Conservation (phyloP, 1,284 basidiomycete genomes). For the Irpex lacteus region DNA sequence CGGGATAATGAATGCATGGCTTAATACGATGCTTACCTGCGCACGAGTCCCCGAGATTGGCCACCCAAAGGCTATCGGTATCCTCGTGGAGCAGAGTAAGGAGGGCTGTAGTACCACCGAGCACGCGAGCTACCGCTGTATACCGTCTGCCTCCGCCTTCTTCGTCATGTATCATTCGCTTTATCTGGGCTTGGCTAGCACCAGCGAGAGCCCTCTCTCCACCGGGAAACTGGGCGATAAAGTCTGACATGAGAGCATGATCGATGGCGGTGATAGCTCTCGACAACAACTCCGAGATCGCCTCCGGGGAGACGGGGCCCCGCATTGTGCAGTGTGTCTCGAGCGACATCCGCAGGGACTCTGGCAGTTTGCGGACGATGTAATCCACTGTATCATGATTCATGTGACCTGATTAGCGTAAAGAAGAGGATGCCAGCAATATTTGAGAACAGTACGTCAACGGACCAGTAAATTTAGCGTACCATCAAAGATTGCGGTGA, state of each 20-base stretch:
- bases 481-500: constrained; percentile 65
- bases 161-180: constrained; percentile 24
- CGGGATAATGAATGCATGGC: neutral
- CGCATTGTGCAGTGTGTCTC: constrained; percentile 34
- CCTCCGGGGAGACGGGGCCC: constrained; percentile 29
- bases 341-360: constrained; percentile 42
- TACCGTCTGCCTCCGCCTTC: constrained; percentile 24
- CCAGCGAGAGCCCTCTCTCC: constrained; percentile 23
- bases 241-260: constrained; percentile 40
- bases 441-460: neutral
- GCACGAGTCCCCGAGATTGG: constrained; percentile 64
- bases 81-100: constrained; percentile 52
- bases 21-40: constrained; percentile 42
- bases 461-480: constrained; percentile 7
- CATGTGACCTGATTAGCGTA: constrained; percentile 43
- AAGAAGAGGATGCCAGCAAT: neutral
- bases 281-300: constrained; percentile 42
- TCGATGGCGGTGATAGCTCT: constrained; percentile 41
- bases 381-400: constrained; percentile 59
- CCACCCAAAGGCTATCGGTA: constrained; percentile 55
- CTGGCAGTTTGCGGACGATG: constrained; percentile 42
- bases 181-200: constrained; percentile 25
- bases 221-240: constrained; percentile 43
- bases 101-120: constrained; percentile 62
- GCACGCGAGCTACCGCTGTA: constrained; percentile 41